Conservation (phyloP, 768 basidiomycete genomes). For the Phaffia tasmanica region DNA sequence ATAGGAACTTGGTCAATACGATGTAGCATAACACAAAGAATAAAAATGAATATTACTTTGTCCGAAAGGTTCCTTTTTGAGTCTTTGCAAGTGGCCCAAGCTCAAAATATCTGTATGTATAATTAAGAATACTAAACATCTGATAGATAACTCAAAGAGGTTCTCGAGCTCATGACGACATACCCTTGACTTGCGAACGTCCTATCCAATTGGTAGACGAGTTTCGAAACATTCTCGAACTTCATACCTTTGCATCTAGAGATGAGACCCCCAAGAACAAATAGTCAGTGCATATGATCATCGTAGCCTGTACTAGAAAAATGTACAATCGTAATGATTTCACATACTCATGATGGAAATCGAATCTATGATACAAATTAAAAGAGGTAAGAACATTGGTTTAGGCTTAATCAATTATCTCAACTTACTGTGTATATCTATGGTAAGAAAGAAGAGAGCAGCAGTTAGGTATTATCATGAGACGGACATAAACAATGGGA, state of each 20-base stretch:
- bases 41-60: constrained; percentile 30
- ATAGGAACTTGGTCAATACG: not conserved
- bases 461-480: not conserved
- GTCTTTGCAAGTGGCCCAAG: not conserved
- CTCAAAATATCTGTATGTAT: constrained; percentile 11
- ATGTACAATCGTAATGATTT: constrained; percentile 33
- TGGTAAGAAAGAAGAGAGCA: constrained; percentile 19
- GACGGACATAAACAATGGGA: not conserved
- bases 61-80: constrained; percentile 55
- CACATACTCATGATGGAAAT: constrained; percentile 84
- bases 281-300: constrained; percentile 11
- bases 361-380: constrained; percentile 45
- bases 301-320: not conserved
- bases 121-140: not conserved
- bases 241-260: constrained; percentile 35
- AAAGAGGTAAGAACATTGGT: not conserved
- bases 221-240: constrained; percentile 79
- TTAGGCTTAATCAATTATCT: not conserved
- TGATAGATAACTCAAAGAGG: not conserved
- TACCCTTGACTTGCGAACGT: constrained; percentile 73
- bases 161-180: constrained; percentile 18
- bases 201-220: constrained; percentile 59
- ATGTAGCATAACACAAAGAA: not conserved
- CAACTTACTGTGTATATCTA: constrained; percentile 28
- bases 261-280: constrained; percentile 30